These are phyloP conservation scores for Candida dubliniensis DNA, from an alignment of 1,139 yeast genomes.

Conservation along the genomic window DNA sequence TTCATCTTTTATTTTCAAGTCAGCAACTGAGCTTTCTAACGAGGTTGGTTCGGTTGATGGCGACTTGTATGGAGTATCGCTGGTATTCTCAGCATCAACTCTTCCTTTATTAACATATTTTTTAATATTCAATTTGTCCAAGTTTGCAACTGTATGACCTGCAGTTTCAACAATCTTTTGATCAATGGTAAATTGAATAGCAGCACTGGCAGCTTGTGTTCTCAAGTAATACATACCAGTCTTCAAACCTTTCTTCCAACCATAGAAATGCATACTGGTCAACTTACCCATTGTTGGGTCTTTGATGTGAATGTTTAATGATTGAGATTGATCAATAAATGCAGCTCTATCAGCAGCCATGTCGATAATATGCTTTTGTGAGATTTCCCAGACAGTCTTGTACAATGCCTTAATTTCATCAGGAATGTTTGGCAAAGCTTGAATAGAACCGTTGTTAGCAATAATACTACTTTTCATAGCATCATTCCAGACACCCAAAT, in stretches of 20 bases:
- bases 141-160: conserved; percentile 49
- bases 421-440: conserved; percentile 51
- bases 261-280: conserved; percentile 61
- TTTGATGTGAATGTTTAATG: conserved; percentile 55
- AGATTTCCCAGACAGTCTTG: conserved; percentile 63
- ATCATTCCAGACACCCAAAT: conserved; percentile 56
- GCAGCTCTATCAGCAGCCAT: conserved; percentile 65
- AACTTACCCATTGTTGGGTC: conserved; percentile 59
- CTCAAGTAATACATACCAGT: conserved; percentile 65
- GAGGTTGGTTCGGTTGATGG: conserved; percentile 52
- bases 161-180: conserved; percentile 42
- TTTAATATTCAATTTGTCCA: conserved; percentile 58
- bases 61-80: conserved; percentile 34
- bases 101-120: conserved; percentile 38
- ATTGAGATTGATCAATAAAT: conserved; percentile 60
- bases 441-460: conserved; percentile 55
- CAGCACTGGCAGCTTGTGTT: conserved; percentile 64
- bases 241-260: conserved; percentile 63
- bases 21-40: conserved; percentile 49
- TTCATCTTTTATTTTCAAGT: conserved; percentile 33
- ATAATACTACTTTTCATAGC: conserved; percentile 54
- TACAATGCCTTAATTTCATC: conserved; percentile 51
- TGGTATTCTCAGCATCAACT: conserved; percentile 19
- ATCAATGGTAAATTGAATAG: conserved; percentile 61
- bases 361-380: conserved; percentile 55